A percentile compares a stretch with the other conserved stretches of the same genome.
Conservation (phyloP, 371 early-diverging fungal species). For the Rhizomucor pusillus region DNA sequence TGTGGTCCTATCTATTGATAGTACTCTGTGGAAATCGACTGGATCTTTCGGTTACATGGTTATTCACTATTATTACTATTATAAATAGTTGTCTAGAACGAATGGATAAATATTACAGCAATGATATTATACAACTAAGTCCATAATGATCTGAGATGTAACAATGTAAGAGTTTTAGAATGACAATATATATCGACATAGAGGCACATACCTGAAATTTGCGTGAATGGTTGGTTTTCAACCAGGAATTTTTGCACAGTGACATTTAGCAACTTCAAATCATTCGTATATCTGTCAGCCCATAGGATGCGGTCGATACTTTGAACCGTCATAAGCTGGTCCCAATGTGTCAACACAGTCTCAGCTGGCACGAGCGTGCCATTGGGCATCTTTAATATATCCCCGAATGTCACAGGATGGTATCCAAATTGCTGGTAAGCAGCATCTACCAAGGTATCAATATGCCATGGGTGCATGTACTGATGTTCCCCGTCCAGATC, state of each 20-base stretch:
- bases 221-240: conserved; percentile 38
- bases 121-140: conserved; percentile 6
- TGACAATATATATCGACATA: too few species aligned
- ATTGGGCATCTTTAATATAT: conserved; percentile 42
- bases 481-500: conserved; percentile 7
- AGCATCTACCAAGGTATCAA: conserved; percentile 46
- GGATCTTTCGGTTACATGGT: too few species aligned
- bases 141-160: conserved; percentile 34
- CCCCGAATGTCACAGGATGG: conserved; percentile 82
- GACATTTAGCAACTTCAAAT: conserved; percentile 15
- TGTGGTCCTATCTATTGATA: too few species aligned
- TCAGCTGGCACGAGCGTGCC: conserved; percentile 53
- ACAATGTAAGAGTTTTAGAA: too few species aligned
- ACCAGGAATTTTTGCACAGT: conserved; percentile 34
- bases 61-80: too few species aligned
- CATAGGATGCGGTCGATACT: conserved; percentile 74
- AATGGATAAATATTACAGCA: background rate
- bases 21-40: too few species aligned
- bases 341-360: conserved; percentile 55
- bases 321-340: conserved; percentile 54
- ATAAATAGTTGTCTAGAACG: too few species aligned
- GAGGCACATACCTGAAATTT: conserved; percentile 57
- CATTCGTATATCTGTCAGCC: conserved; percentile 12
- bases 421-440: conserved; percentile 54
- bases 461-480: conserved; percentile 6